Evolutionary conservation across 805 yeast species (phyloP), one percentile per base, ranked within the genome.

Genomic region (Candida morakotiae): DNA sequence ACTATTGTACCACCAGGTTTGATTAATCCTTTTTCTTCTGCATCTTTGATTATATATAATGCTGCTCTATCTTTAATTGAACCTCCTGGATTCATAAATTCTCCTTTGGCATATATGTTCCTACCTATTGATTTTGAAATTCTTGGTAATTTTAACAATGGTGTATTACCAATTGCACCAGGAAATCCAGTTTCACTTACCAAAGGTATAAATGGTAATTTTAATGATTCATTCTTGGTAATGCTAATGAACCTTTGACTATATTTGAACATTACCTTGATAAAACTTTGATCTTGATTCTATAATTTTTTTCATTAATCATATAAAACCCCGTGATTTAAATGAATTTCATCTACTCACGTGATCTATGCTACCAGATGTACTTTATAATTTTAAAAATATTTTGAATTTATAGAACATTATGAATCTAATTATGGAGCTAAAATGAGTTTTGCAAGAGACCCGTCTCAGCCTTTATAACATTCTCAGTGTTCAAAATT

Each of bases 21-120:
- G 39, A 87, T 67, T 38, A 72, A 61, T 2, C 87, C 87, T 42
- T 67, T 68, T 24, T 58, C 55, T 55, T 87, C 96, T 19, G 96
- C 96, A 46, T 87, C 88, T 47, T 82, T 71, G 35, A 87, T 68
- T 45, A 87, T 70, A 52, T 66, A 86, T 25, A 83, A 66, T 0
- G 95, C 96, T 11, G 96, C 95, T 41, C 96, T 73, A 58, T 87
- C 96, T 55, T 87, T 87, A 39, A 87, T 89, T 9, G 93, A 82
- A 0, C 95, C 96, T 34, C 96, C 96, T 2, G 96, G 96, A 60
- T 87, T 87, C 82, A 83, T 83, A 65, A 79, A 84, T 61, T 87
- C 96, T 5, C 95, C 95, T 57, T 89, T 89, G 28, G 86, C 97
- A 55, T 79, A 88, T 44, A 89, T 52, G 18, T 51, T 49, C 35